A percentile compares a stretch with the other conserved stretches of the same genome.
Conservation (phyloP, 805 yeast genomes). For the Spathaspora sp. region DNA sequence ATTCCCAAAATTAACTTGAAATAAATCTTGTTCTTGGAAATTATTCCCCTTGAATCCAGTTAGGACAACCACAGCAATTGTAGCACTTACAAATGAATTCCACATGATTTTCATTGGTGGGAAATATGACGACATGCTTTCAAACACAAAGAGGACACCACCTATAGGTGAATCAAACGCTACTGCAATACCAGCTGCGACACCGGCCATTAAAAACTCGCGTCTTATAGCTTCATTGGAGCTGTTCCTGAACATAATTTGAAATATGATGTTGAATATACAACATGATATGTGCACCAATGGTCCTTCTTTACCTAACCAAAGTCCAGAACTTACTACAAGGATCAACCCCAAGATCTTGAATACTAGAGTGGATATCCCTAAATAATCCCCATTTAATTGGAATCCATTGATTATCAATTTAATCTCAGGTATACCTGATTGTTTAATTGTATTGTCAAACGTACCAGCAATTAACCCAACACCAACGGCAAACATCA, state of each 20-base stretch:
- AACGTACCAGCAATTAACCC: conserved; percentile 11
- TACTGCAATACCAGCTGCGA: conserved; percentile 80
- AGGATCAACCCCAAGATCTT: conserved; percentile 59
- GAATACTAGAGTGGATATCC: conserved; percentile 45
- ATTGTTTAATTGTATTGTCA: conserved; percentile 29
- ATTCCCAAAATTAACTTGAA: conserved; percentile 65
- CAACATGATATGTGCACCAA: conserved; percentile 75
- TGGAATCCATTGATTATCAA: conserved; percentile 64
- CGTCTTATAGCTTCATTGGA: conserved; percentile 58
- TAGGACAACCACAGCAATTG: conserved; percentile 62
- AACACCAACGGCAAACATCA: conserved; percentile 19
- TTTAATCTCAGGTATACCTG: conserved; percentile 77
- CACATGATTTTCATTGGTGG: conserved; percentile 67
- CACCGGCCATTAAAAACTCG: conserved; percentile 67
- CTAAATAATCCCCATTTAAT: conserved; percentile 47
- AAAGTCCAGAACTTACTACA: conserved; percentile 71
- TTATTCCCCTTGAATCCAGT: conserved; percentile 36
- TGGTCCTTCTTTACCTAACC: conserved; percentile 89
- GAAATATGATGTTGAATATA: conserved; percentile 35
- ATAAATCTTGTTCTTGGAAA: conserved; percentile 44
- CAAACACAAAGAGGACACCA: conserved; percentile 77
- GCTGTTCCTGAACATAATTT: conserved; percentile 7
- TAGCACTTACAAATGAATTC: conserved; percentile 80
- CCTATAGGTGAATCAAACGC: conserved; percentile 89
- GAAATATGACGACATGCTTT: conserved; percentile 62